Evolutionary conservation across 1,284 basidiomycete species (phyloP).

Genomic region (Apiotrichum porosum): DNA sequence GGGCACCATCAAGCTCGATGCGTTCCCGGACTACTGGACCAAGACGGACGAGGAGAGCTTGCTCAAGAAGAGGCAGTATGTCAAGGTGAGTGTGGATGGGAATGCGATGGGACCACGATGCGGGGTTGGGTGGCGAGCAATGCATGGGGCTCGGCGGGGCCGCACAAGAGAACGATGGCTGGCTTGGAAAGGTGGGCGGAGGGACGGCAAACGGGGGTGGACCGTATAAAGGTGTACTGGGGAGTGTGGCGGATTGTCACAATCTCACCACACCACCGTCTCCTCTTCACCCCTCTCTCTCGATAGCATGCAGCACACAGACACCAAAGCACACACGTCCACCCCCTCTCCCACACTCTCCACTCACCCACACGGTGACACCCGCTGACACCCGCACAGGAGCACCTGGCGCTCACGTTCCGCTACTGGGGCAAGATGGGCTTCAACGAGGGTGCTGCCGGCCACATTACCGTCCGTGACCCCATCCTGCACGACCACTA

Average conservation of each 20-base stretch:
- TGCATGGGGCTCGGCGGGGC: too few relatives aligned
- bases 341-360: not conserved
- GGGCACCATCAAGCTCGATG: conserved; percentile 27
- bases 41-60: conserved; percentile 27
- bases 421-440: conserved; percentile 41
- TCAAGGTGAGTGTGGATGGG: conserved; percentile 21
- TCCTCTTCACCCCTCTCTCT: too few relatives aligned
- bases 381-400: not conserved
- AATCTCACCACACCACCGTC: too few relatives aligned
- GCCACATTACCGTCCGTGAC: conserved; percentile 42
- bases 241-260: too few relatives aligned
- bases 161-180: too few relatives aligned
- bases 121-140: not conserved
- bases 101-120: not conserved
- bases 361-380: not conserved
- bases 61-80: conserved; percentile 35
- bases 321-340: too few relatives aligned
- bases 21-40: conserved; percentile 27
- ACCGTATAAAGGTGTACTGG: too few relatives aligned
- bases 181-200: too few relatives aligned
- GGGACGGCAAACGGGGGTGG: too few relatives aligned
- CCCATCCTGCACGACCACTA: conserved; percentile 38
- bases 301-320: too few relatives aligned
- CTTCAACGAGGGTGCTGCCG: conserved; percentile 36
- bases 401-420: conserved; percentile 37